These are phyloP conservation scores for Trichaptum fuscoviolaceum DNA, from an alignment of 768 basidiomycete genomes.

Conservation along the genomic window DNA sequence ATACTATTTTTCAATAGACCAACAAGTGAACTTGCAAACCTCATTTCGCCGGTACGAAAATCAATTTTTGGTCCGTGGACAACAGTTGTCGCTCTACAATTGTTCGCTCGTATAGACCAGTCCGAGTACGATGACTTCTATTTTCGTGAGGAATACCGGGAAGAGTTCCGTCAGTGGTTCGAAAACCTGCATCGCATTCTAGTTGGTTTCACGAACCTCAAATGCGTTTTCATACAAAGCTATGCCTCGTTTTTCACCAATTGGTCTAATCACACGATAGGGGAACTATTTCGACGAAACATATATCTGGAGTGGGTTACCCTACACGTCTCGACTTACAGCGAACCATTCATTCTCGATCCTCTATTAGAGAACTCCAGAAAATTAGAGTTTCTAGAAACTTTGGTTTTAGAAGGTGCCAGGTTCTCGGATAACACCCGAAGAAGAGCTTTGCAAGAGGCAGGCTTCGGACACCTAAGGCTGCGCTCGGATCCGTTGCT, in stretches of 20 bases:
- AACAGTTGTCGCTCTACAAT: not conserved
- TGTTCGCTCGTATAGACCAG: not conserved
- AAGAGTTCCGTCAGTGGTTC: not conserved
- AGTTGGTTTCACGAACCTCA: not conserved
- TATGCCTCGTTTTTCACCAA: not conserved
- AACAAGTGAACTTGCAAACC: not conserved
- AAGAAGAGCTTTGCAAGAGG: too few species aligned
- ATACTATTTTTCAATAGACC: not conserved
- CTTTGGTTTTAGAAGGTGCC: too few species aligned
- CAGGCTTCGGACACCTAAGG: too few species aligned
- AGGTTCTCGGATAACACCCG: too few species aligned
- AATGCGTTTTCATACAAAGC: not conserved
- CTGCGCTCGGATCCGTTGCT: too few species aligned
- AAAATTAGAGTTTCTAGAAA: too few species aligned
- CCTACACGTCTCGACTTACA: not conserved
- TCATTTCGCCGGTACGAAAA: not conserved
- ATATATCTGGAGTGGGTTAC: not conserved
- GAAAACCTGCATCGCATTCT: not conserved
- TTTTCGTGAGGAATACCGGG: too few species aligned
- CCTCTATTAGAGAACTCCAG: too few species aligned
- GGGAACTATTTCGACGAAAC: not conserved
- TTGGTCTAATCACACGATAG: not conserved
- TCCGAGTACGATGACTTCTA: not conserved
- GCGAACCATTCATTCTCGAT: too few species aligned
- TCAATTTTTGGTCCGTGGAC: not conserved